Evolutionary conservation across 108 stramenopile species (phyloP).

Genomic region (Bacterosira constricta): DNA sequence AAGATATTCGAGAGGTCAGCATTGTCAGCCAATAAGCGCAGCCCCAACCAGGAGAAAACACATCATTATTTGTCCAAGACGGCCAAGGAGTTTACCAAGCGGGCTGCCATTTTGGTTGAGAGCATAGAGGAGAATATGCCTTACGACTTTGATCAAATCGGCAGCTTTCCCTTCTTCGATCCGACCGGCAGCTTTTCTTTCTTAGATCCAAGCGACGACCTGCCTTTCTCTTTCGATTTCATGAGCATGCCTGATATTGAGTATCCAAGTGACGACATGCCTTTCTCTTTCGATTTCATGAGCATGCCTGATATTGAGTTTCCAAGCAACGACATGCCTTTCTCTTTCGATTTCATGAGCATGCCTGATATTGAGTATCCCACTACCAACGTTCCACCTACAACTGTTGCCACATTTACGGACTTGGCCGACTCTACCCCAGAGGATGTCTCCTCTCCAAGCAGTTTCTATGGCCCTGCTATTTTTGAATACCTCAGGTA

Average conservation of each 20-base stretch:
- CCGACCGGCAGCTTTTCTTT: not conserved
- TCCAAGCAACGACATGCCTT: not conserved
- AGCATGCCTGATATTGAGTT: not conserved
- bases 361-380: not conserved
- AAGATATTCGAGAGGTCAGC: not conserved
- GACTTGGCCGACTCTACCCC: not conserved
- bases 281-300: not conserved
- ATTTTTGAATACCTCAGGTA: not conserved
- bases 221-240: not conserved
- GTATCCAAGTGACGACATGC: not conserved
- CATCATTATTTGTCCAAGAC: not conserved
- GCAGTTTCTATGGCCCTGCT: no score
- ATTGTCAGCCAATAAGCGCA: no score
- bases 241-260: not conserved
- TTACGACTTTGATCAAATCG: not conserved
- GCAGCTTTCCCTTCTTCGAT: not conserved
- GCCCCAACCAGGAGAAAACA: no score
- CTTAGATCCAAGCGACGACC: not conserved
- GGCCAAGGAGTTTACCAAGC: not conserved
- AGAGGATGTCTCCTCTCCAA: not conserved
- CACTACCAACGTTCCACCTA: not conserved
- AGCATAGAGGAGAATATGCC: not conserved
- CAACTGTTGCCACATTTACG: not conserved
- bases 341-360: slow-evolving; percentile 14
- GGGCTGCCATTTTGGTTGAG: not conserved